phyloP scores from a whole-genome alignment of 495 filamentous ascomycete species.

The Halenospora varia region DNA sequence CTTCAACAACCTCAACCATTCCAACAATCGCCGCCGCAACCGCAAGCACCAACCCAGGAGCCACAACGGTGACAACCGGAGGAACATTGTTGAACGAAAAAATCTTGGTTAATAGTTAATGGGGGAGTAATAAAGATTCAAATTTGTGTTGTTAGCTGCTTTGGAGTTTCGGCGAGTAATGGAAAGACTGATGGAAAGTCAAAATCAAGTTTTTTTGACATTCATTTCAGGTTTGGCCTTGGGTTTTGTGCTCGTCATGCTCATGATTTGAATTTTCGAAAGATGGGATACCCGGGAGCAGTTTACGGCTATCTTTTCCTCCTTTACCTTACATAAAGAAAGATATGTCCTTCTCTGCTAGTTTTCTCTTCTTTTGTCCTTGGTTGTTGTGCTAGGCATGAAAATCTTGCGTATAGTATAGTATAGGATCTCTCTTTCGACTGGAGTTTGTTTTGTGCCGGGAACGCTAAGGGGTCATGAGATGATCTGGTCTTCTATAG shows the following conservation, averaged over 20 bases:
- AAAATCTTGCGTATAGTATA: neutral
- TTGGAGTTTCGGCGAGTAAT: neutral
- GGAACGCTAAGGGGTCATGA: neutral
- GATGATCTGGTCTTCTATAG: neutral
- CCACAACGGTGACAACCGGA: neutral
- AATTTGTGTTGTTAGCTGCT: neutral
- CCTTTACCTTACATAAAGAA: neutral
- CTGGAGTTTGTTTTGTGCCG: neutral
- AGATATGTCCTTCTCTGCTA: neutral
- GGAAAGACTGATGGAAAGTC: neutral
- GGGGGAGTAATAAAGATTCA: too few relatives aligned
- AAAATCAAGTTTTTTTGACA: too few relatives aligned
- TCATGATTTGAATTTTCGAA: constrained; percentile 10
- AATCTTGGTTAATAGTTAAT: neutral
- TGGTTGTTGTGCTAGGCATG: neutral
- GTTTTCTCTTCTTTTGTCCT: neutral
- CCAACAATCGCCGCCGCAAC: neutral
- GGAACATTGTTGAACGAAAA: neutral
- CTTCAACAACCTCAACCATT: neutral
- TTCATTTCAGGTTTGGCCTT: constrained; percentile 1
- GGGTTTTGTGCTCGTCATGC: neutral
- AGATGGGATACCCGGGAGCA: constrained; percentile 15
- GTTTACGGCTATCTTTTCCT: constrained; percentile 3
- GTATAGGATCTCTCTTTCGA: neutral
- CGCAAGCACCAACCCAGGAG: neutral